Evolutionary conservation across 768 basidiomycete species (phyloP).

Genomic region (Tulasnella sp.): DNA sequence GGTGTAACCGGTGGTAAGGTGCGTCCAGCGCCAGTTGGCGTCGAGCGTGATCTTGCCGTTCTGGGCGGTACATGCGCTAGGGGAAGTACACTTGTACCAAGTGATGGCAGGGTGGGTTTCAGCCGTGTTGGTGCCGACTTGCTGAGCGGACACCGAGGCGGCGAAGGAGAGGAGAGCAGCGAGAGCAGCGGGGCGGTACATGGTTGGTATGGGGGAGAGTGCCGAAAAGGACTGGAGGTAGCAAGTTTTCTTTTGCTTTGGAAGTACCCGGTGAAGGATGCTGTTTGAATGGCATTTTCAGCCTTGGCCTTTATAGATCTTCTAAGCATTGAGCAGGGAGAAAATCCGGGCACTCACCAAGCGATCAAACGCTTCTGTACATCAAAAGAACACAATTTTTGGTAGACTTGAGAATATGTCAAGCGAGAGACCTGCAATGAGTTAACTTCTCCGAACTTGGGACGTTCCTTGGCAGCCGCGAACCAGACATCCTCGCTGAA

Average conservation of each 20-base stretch:
- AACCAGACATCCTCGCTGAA: background rate
- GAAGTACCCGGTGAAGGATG: background rate
- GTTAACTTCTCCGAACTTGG: background rate
- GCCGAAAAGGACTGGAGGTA: background rate
- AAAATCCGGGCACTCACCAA: background rate
- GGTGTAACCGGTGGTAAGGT: slow-evolving; percentile 31
- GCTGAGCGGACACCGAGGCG: slow-evolving; percentile 31
- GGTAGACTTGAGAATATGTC: background rate
- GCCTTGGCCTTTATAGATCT: background rate
- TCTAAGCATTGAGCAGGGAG: background rate
- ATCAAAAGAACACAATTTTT: background rate
- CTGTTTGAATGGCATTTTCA: background rate
- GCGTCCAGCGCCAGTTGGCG: slow-evolving; percentile 28
- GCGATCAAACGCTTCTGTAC: background rate
- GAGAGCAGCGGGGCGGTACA: slow-evolving; percentile 10
- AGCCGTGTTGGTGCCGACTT: slow-evolving; percentile 42
- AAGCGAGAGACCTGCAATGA: background rate
- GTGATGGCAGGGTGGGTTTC: slow-evolving; percentile 45
- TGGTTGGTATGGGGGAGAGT: background rate
- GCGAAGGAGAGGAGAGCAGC: slow-evolving; percentile 9
- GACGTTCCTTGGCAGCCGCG: background rate
- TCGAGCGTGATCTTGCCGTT: slow-evolving; percentile 16
- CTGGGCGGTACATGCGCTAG: slow-evolving; percentile 26
- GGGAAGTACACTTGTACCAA: slow-evolving; percentile 40
- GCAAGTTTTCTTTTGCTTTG: background rate